Evolutionary conservation across 2,329 filamentous ascomycete species (phyloP).

Genomic region (Aaosphaeria arxii): DNA sequence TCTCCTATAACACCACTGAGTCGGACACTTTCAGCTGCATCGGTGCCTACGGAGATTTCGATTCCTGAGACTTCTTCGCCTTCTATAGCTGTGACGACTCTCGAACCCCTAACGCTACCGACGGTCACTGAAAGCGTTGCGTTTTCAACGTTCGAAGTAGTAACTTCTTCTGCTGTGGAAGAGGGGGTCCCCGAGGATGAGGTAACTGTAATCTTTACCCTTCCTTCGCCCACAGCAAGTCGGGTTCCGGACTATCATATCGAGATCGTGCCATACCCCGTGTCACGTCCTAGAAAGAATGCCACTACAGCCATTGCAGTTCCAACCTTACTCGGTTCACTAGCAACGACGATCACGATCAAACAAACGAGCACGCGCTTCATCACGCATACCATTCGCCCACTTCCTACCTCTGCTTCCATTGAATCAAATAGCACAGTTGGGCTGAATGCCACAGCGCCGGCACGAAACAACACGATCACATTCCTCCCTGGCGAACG

Average conservation of each 20-base stretch:
- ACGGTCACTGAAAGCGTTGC: too few relatives aligned
- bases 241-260: neutral
- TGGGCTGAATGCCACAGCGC: neutral
- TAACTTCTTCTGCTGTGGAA: too few relatives aligned
- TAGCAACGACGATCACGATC: neutral
- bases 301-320: neutral
- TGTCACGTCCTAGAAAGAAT: neutral
- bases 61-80: too few relatives aligned
- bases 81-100: too few relatives aligned
- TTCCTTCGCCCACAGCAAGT: neutral
- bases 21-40: too few relatives aligned
- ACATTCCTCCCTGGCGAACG: conserved; percentile 11
- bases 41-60: too few relatives aligned
- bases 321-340: neutral
- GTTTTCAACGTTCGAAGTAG: too few relatives aligned
- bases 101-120: too few relatives aligned
- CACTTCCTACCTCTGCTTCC: neutral
- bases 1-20: too few relatives aligned
- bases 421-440: neutral
- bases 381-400: neutral
- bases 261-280: neutral
- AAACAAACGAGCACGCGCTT: neutral
- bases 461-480: neutral
- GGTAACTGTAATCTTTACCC: neutral
- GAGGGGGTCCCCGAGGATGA: too few relatives aligned